Conservation (phyloP, 148 eudicot species). For the Fagopyrum esculentum region DNA sequence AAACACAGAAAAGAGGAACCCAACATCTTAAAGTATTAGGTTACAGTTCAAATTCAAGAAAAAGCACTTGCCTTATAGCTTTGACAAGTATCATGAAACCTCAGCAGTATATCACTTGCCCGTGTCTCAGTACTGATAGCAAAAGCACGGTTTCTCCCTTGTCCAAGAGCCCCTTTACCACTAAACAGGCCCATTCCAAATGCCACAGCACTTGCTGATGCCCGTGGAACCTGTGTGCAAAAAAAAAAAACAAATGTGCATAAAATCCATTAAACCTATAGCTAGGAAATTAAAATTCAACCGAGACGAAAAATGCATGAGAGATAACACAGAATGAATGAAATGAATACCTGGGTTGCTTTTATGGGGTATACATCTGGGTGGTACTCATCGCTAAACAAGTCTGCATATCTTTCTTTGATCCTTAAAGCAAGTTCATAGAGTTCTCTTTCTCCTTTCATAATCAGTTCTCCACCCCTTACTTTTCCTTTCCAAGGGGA, state of each 20-base stretch:
- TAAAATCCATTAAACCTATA: neutral
- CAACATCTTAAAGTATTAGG: neutral
- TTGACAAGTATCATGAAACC: slow-evolving; percentile 94
- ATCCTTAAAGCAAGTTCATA: slow-evolving; percentile 74
- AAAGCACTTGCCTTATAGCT: slow-evolving; percentile 64
- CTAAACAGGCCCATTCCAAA: slow-evolving; percentile 92
- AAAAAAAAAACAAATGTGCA: slow-evolving; percentile 9
- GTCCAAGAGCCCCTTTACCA: slow-evolving; percentile 80
- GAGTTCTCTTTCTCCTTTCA: slow-evolving; percentile 77
- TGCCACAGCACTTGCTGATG: slow-evolving; percentile 98
- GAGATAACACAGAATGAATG: neutral
- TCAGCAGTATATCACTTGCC: slow-evolving; percentile 82
- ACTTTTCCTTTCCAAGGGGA: slow-evolving; percentile 92
- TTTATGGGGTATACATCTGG: slow-evolving; percentile 79
- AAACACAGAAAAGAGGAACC: neutral
- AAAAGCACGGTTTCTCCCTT: slow-evolving; percentile 79
- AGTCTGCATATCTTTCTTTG: slow-evolving; percentile 54
- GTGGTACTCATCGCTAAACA: slow-evolving; percentile 64
- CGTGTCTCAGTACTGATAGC: slow-evolving; percentile 92
- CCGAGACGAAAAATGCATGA: neutral
- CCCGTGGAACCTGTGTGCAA: slow-evolving; percentile 65
- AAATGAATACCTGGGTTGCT: slow-evolving; percentile 70
- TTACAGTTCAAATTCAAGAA: neutral
- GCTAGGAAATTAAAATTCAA: neutral
- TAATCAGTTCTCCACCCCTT: slow-evolving; percentile 77